A percentile compares a stretch with the other conserved stretches of the same genome.
These are phyloP conservation scores for Colletotrichum limetticola DNA, from an alignment of 2,329 filamentous ascomycete species.

Conservation along the genomic window DNA sequence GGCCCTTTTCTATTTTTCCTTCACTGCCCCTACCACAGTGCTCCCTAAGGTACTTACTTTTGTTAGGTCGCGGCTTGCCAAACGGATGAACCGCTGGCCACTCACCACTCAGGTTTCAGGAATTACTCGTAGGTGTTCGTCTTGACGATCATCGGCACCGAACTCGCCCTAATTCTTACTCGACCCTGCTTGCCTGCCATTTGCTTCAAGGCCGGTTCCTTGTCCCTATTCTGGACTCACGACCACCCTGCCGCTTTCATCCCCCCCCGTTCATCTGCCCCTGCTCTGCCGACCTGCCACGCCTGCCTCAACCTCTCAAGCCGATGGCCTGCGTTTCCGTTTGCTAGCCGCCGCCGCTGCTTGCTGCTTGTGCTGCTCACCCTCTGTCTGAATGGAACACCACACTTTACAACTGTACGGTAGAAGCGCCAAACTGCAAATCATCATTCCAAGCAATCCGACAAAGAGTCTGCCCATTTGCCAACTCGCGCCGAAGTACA, in stretches of 20 bases:
- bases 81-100: constrained; percentile 15
- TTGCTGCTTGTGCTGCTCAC: background rate
- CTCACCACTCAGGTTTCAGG: constrained; percentile 14
- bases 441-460: background rate
- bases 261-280: background rate
- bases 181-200: background rate
- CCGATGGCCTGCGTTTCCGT: background rate
- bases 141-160: constrained; percentile 34
- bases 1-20: constrained; percentile 1
- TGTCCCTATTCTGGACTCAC: constrained; percentile 2
- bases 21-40: background rate
- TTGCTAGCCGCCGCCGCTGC: background rate
- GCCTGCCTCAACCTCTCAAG: background rate
- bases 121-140: constrained; percentile 16
- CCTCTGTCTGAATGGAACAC: background rate
- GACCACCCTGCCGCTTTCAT: constrained; percentile 8
- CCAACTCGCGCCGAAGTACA: background rate
- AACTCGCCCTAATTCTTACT: constrained; percentile 23
- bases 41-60: no score
- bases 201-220: constrained; percentile 3
- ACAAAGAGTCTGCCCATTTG: background rate
- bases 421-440: background rate
- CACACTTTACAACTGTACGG: background rate
- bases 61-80: no score
- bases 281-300: background rate